Evolutionary conservation across 2,329 filamentous ascomycete genomes (phyloP), one percentile per base, ranked within the genome.

Genomic region (Penicillium olsonii): DNA sequence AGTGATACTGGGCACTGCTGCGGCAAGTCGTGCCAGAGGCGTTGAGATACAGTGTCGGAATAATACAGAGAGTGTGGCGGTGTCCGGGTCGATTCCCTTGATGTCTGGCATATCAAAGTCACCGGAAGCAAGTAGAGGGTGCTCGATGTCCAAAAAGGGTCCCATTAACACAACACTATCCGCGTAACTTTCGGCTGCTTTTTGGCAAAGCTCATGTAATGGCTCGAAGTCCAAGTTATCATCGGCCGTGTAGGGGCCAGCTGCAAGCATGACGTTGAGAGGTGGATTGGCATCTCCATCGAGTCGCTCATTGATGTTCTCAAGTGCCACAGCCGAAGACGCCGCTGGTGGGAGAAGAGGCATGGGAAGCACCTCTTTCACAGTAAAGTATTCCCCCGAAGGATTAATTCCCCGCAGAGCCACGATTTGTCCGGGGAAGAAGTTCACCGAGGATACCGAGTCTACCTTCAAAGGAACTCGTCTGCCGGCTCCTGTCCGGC

Each of bases 341-440:
- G 88, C 90, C 10, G 91, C 86, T 52, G 80, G 84, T 3, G 85
- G 84, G 12, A 95, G 79, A 3, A 90, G 76, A 2, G 94, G 94
- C 2, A 90, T 73, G 1, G 85, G 76, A 6, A 97, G 78, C 3
- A 94, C 73, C 63, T 96, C 85, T 27, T 82, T 84, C 26, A 94
- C 90, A 1, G 85, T 81, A 60, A 97, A 96, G 61, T 88, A 87
- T 31, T 85, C 81, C 0, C 92, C 92, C 0, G 90, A 90, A 17
- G 90, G 85, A 67, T 99, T 99, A 60, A 85, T 90, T 7, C 94
- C 94, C 53, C 82, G 82, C 22, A 97, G 73, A 6, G 92, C 94
- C 24, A 96, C 90, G 44, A 97, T 90, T 67, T 97, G 92, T 5
- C 94, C 94, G 0, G 92, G 94, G 67, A 97, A 97, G 75, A 97